phyloP scores from a whole-genome alignment of 441 rosid genomes.

The Pelargonium hybrid region DNA sequence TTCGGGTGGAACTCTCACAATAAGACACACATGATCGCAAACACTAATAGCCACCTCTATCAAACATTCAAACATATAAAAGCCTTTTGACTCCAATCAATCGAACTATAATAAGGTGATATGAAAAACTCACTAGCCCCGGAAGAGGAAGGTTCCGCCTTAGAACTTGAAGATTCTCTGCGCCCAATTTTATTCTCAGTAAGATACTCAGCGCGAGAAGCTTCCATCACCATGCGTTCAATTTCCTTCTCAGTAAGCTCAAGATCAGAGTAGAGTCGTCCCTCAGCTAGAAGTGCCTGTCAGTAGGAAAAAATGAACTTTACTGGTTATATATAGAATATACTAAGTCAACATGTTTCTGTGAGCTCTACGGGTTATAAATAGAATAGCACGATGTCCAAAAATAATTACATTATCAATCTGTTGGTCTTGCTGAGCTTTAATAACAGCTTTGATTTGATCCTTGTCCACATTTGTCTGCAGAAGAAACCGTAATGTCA shows the following conservation, averaged over 20 bases:
- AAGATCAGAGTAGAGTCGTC: constrained; percentile 78
- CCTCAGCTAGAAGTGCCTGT: constrained; percentile 93
- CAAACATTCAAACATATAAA: too few species aligned
- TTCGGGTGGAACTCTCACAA: too few species aligned
- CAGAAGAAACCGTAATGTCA: constrained; percentile 2
- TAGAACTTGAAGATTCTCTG: constrained; percentile 70
- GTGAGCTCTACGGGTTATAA: too few species aligned
- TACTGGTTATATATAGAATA: background rate
- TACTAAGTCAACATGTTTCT: background rate
- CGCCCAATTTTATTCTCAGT: constrained; percentile 40
- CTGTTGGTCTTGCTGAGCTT: constrained; percentile 94
- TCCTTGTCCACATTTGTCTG: constrained; percentile 84
- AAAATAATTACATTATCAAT: constrained; percentile 62
- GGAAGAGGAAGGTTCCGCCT: constrained; percentile 92
- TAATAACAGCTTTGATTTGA: constrained; percentile 94
- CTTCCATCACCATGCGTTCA: constrained; percentile 86
- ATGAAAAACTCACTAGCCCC: constrained; percentile 57
- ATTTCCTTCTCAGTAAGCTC: constrained; percentile 96
- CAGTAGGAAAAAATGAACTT: constrained; percentile 5
- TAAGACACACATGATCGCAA: too few species aligned
- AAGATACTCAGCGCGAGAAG: constrained; percentile 92
- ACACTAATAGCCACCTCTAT: too few species aligned
- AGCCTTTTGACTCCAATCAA: too few species aligned
- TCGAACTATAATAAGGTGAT: too few species aligned
- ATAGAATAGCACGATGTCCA: background rate